phyloP scores from a whole-genome alignment of 2,329 filamentous ascomycete species.

The Lasiodiplodia hormozganensis region DNA sequence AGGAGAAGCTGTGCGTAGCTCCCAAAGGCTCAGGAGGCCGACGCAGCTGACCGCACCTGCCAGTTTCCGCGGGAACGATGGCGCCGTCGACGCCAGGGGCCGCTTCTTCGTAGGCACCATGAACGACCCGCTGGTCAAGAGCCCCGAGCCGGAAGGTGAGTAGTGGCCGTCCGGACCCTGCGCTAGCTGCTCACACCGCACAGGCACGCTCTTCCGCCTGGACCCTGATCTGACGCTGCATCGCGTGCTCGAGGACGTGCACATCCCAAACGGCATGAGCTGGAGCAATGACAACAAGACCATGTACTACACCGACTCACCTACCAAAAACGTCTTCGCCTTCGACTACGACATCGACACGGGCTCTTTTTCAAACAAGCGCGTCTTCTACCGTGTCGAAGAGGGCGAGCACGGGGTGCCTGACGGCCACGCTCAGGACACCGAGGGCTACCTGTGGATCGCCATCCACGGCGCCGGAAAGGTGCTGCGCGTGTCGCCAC shows the following conservation, averaged over 20 bases:
- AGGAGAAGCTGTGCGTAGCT: constrained; percentile 52
- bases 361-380: constrained; percentile 70
- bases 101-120: constrained; percentile 87
- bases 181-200: constrained; percentile 7
- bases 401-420: constrained; percentile 61
- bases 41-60: constrained; percentile 5
- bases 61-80: constrained; percentile 77
- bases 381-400: constrained; percentile 74
- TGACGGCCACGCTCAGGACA: constrained; percentile 86
- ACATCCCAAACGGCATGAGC: constrained; percentile 83
- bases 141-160: constrained; percentile 47
- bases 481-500: constrained; percentile 75
- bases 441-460: constrained; percentile 86
- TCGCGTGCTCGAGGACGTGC: constrained; percentile 67
- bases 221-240: constrained; percentile 66
- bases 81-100: constrained; percentile 78
- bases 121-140: constrained; percentile 77
- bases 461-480: constrained; percentile 80
- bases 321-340: constrained; percentile 71
- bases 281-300: constrained; percentile 77
- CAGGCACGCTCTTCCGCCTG: constrained; percentile 77
- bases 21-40: not conserved
- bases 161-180: constrained; percentile 1
- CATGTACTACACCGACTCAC: constrained; percentile 85
- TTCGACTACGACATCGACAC: constrained; percentile 75